Conservation (phyloP, 2,329 filamentous ascomycete species). For the Colletotrichum gigasporum region DNA sequence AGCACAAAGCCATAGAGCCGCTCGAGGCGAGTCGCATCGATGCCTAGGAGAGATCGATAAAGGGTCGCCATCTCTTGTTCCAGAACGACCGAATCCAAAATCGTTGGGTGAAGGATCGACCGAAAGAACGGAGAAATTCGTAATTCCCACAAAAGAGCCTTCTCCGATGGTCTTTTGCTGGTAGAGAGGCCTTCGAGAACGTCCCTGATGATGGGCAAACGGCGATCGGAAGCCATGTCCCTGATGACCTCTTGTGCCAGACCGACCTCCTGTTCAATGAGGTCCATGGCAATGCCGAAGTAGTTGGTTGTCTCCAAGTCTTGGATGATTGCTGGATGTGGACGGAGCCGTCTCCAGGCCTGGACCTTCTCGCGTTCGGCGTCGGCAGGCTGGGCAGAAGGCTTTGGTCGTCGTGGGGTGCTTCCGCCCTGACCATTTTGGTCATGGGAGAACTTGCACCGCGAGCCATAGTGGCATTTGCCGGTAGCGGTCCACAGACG, state of each 20-base stretch:
- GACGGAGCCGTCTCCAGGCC: conserved; percentile 7
- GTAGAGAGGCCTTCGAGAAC: not conserved
- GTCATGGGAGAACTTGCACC: conserved; percentile 10
- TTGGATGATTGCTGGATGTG: not conserved
- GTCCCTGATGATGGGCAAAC: not conserved
- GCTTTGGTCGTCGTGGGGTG: not conserved
- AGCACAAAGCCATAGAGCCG: conserved; percentile 43
- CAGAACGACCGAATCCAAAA: conserved; percentile 48
- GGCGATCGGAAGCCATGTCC: not conserved
- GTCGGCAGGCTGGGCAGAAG: not conserved
- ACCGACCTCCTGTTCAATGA: not conserved
- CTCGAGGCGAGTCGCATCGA: conserved; percentile 42
- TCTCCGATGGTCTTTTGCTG: not conserved
- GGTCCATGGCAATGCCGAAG: not conserved
- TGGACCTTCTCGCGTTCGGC: not conserved
- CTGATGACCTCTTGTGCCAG: conserved; percentile 18
- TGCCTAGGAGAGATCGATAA: conserved; percentile 46
- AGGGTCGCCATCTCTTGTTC: conserved; percentile 47
- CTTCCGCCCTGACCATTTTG: no score
- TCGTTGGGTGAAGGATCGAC: conserved; percentile 44
- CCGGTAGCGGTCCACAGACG: not conserved
- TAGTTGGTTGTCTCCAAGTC: conserved; percentile 1
- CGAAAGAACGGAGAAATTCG: conserved; percentile 42
- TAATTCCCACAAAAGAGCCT: not conserved
- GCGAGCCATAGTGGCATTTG: not conserved